Percentiles rank a stretch among this genome's conserved stretches.
These are phyloP conservation scores for Sequoia sempervirens DNA, from an alignment of 75 land plant genomes.

Conservation along the genomic window DNA sequence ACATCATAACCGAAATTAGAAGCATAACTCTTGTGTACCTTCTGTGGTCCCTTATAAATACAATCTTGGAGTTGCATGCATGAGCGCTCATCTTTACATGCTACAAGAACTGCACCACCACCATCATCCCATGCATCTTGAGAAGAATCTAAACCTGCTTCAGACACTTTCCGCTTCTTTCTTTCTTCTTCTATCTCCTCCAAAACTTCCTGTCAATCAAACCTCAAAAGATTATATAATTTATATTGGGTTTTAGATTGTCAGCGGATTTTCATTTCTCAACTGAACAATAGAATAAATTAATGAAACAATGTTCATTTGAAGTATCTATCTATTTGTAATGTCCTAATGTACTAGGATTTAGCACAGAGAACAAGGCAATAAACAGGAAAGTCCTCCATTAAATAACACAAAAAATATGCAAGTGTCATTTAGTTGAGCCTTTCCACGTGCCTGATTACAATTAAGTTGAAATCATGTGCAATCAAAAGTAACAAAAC, in stretches of 20 bases:
- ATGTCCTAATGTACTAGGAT: background rate
- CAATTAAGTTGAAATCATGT: background rate
- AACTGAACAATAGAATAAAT: background rate
- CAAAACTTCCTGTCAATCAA: conserved; percentile 65
- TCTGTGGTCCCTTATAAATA: conserved; percentile 56
- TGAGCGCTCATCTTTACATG: conserved; percentile 96
- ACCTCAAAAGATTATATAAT: background rate
- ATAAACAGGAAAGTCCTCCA: background rate
- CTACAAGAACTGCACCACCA: conserved; percentile 69
- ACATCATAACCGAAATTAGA: background rate
- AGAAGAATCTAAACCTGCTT: conserved; percentile 13
- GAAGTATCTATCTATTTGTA: background rate
- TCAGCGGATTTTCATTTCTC: background rate
- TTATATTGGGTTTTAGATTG: background rate
- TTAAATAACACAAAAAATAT: background rate
- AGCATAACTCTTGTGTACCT: conserved; percentile 36
- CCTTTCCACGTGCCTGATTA: background rate
- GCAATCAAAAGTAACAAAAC: background rate
- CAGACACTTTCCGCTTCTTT: conserved; percentile 18
- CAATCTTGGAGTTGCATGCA: conserved; percentile 87
- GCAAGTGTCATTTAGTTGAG: background rate
- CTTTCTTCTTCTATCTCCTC: conserved; percentile 90
- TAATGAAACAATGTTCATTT: background rate
- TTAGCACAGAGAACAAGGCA: background rate
- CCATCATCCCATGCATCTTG: conserved; percentile 34